Base-by-base conservation (phyloP, 495 filamentous ascomycete genomes). In the Daldinia caldariorum region DNA sequence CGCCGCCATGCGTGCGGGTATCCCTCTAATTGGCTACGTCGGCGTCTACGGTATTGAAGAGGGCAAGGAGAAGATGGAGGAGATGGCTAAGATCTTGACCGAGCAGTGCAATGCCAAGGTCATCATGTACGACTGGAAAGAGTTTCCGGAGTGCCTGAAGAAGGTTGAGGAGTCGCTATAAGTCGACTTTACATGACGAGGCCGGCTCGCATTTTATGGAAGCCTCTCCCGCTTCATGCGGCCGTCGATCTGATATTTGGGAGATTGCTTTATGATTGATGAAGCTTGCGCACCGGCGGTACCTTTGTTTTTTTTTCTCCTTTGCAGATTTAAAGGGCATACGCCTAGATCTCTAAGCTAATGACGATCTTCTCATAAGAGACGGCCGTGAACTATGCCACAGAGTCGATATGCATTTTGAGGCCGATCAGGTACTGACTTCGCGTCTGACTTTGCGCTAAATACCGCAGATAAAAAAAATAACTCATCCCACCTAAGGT, bases 61-160 rank as follows among this genome's bases (percentile, higher is more conserved):
- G 43, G 83, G 83, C 54, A 78, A 83, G 69, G 89, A 89, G 66
- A 90, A 92, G 83, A 84, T 88, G 83, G 82, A 85, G 59, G 80
- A 91, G 78, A 97, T 97, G 91, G 84, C 81, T 26, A 83, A 90
- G 78, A 66, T 85, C 35, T 79, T 97, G 74, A 87, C 76, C 31
- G 89, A 92, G 39, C 84, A 90, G 20, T 77, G 75, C 73, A 92
- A 92, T 3, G 91, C 88, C 62, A 83, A 84, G 61, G 84, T 90
- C 56, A 83, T 97, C 76, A 97, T 97, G 94, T 83, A 88, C 38
- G 82, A 97, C 78, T 97, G 94, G 94, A 85, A 79, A 53, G 91
- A 97, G 78, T 97, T 97, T 79, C 83, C 85, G 55, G 80, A 86
- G 16, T 86, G 84, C 79, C 69, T 97, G 76, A 84, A 85, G 75